A percentile compares a stretch with the other conserved stretches of the same genome.
Evolutionary conservation across 2,329 filamentous ascomycete genomes (phyloP).

Genomic region (Fusarium solani-melongenae): DNA sequence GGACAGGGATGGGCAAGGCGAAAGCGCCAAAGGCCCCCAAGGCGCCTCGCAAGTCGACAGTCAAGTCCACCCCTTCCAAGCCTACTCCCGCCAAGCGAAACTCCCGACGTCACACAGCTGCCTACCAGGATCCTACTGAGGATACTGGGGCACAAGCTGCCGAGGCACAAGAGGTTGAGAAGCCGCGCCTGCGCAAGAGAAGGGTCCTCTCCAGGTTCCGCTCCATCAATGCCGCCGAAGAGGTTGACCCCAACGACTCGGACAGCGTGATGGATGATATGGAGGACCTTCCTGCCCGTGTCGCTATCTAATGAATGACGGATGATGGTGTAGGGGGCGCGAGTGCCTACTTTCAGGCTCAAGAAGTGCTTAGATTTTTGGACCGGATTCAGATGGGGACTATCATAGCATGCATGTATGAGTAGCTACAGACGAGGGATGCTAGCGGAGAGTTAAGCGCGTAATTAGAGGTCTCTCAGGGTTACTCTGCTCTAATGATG

Average conservation of each 20-base stretch:
- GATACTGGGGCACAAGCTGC: constrained; percentile 35
- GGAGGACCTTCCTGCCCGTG: constrained; percentile 55
- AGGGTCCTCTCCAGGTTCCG: constrained; percentile 46
- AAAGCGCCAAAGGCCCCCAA: constrained; percentile 33
- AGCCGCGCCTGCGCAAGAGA: constrained; percentile 39
- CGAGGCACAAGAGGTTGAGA: constrained; percentile 34
- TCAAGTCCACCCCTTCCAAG: constrained; percentile 41
- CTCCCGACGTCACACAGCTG: constrained; percentile 38
- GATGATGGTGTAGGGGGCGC: background rate
- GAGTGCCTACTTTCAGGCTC: background rate
- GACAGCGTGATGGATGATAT: constrained; percentile 57
- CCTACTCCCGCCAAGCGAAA: constrained; percentile 35
- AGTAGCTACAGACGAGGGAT: constrained; percentile 14
- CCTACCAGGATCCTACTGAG: constrained; percentile 47
- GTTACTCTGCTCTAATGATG: constrained; percentile 2
- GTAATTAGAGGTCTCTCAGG: constrained; percentile 25
- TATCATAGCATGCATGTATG: constrained; percentile 16
- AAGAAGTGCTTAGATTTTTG: constrained; percentile 3
- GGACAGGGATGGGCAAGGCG: constrained; percentile 33
- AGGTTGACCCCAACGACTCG: constrained; percentile 35
- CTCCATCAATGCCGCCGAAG: constrained; percentile 23
- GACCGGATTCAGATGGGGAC: background rate
- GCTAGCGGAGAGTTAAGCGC: constrained; percentile 3
- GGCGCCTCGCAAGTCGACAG: constrained; percentile 30
- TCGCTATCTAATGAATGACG: constrained; percentile 19